Base-by-base conservation (phyloP, 2,329 filamentous ascomycete species). In the Trichocomaceae sp. region DNA sequence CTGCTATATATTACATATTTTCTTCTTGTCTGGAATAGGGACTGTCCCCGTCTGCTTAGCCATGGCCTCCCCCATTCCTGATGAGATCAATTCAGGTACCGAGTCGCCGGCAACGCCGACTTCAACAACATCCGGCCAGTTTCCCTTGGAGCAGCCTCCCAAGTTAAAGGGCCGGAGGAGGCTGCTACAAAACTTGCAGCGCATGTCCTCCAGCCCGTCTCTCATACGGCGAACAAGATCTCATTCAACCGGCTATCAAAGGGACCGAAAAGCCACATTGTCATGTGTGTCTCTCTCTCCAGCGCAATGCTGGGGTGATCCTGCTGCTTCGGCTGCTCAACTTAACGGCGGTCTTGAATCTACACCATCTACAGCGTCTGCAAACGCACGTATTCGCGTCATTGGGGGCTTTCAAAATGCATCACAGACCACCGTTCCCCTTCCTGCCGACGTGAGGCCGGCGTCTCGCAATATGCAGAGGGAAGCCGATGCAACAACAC, bases 121-220 rank as follows among this genome's bases (percentile, higher is more conserved):
- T 48, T 68, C 70, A n/a, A 39, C 70, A n/a, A 39, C 44, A 33
- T 57, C 61, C 31, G 71, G 66, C 4, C 64, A 70, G 57, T 70
- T 72, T 13, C 67, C 72, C 3, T 57, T 70, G 49, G 73, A 73
- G 29, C 70, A 69, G 39, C 72, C 71, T 2, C 76, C 75, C 23
- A 89, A 86, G 70, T 76, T 81, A 55, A 90, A 85, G 68, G 81
- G 83, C 52, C 82, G 87, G 47, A 83, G 85, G 63, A 83, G 85
- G 57, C 72, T 95, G 33, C 75, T 95, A 17, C 83, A 84, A 59
- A 83, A 85, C 31, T 79, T 95, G 48, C 86, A 92, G 59, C 85
- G 88, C 56, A 92, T 95, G 65, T 85, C 88, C 10, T 95, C 90
- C 0, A 89, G 86, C 6, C 85, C 87, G 1, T 88, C 87, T 15